Conservation (phyloP, 352 stramenopile genomes). For the Pythium dissotocum region DNA sequence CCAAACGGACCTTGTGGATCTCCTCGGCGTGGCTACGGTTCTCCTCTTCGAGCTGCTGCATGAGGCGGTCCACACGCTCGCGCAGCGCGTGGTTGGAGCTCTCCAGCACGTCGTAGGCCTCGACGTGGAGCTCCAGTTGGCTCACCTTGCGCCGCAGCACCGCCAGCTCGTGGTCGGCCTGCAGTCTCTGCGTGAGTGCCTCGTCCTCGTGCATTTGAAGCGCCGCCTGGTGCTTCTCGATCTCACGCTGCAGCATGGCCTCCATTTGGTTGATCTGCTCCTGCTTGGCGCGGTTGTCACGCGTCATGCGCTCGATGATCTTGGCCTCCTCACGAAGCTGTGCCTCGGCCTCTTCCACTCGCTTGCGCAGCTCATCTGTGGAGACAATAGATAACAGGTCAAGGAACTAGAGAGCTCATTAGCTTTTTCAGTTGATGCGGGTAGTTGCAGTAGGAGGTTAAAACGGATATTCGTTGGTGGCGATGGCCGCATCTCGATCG, state of each 20-base stretch:
- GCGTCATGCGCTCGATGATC: conserved; percentile 80
- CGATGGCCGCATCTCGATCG: conserved; percentile 48
- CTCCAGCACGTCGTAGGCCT: conserved; percentile 70
- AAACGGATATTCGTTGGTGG: conserved; percentile 77
- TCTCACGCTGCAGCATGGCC: conserved; percentile 54
- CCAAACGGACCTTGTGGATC: conserved; percentile 74
- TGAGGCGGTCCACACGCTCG: conserved; percentile 56
- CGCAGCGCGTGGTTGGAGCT: conserved; percentile 54
- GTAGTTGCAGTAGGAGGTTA: background rate
- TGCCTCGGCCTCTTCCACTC: conserved; percentile 70
- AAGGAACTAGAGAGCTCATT: conserved; percentile 10
- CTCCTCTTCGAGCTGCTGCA: conserved; percentile 67
- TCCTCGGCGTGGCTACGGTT: conserved; percentile 66
- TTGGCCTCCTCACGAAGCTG: conserved; percentile 78
- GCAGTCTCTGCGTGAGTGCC: conserved; percentile 51
- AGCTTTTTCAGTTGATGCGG: too few species aligned
- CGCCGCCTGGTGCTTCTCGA: conserved; percentile 59
- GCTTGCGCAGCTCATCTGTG: conserved; percentile 69
- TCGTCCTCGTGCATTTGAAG: conserved; percentile 64
- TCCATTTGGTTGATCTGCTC: conserved; percentile 76
- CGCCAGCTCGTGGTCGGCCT: conserved; percentile 62
- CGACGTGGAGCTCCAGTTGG: conserved; percentile 68
- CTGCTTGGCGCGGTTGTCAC: conserved; percentile 71
- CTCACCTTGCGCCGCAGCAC: conserved; percentile 55
- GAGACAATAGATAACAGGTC: background rate